Percentiles rank a stretch among this genome's conserved stretches.
phyloP scores from a whole-genome alignment of 768 basidiomycete genomes.

The Russula emetica region DNA sequence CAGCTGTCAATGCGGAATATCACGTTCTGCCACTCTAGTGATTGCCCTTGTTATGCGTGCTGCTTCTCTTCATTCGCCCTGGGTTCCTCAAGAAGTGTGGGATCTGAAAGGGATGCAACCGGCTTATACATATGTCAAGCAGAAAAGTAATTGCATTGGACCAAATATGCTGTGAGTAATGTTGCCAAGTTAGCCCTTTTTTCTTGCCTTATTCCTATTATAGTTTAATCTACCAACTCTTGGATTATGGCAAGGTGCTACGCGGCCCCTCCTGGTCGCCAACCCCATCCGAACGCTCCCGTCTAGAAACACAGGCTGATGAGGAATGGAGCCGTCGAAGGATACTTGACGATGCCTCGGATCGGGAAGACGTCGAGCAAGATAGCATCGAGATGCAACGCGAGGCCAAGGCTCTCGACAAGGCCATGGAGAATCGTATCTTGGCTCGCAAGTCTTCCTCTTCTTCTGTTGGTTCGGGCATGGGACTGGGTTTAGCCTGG shows the following conservation, averaged over 20 bases:
- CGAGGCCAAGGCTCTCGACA: constrained; percentile 80
- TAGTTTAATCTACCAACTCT: constrained; percentile 88
- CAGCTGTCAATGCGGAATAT: constrained; percentile 93
- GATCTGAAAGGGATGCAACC: constrained; percentile 83
- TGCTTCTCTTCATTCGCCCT: constrained; percentile 62
- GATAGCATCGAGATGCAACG: constrained; percentile 59
- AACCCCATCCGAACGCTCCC: constrained; percentile 51
- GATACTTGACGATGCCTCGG: constrained; percentile 52
- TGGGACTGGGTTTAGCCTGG: constrained; percentile 67
- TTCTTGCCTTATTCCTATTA: constrained; percentile 25
- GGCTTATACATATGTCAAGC: constrained; percentile 85
- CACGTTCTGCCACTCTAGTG: constrained; percentile 82
- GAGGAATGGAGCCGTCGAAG: constrained; percentile 75
- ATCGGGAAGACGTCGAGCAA: constrained; percentile 48
- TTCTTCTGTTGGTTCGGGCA: constrained; percentile 59
- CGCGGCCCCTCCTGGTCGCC: constrained; percentile 45
- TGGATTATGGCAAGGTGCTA: constrained; percentile 83
- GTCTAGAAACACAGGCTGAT: constrained; percentile 49
- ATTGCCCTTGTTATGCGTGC: constrained; percentile 93
- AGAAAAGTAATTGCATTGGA: constrained; percentile 81
- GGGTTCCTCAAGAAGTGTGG: constrained; percentile 72
- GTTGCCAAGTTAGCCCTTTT: constrained; percentile 11
- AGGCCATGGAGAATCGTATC: constrained; percentile 81
- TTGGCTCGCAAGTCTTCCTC: constrained; percentile 67
- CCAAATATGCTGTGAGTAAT: constrained; percentile 92